A percentile compares a stretch with the other conserved stretches of the same genome.
These are phyloP conservation scores for Ceratocystis destructans DNA, from an alignment of 2,329 filamentous ascomycete species.

Conservation along the genomic window DNA sequence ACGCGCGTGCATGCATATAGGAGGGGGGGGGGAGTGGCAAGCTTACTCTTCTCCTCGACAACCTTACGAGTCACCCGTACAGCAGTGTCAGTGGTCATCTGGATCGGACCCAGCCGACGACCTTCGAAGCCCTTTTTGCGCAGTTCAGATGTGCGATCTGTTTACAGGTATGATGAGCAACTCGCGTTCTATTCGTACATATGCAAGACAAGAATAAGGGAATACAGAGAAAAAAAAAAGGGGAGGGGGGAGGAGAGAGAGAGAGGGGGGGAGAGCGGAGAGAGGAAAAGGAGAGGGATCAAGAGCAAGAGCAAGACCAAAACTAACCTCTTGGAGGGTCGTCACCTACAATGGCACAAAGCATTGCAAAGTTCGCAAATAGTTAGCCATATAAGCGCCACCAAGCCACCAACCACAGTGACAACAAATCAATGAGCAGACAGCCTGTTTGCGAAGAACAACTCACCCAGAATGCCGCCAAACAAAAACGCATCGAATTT, in stretches of 20 bases:
- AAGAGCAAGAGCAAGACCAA: neutral
- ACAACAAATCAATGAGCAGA: neutral
- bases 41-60: slow-evolving; percentile 62
- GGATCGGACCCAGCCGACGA: slow-evolving; percentile 73
- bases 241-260: no score
- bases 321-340: slow-evolving; percentile 70
- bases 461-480: slow-evolving; percentile 79
- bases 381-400: slow-evolving; percentile 3
- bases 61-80: slow-evolving; percentile 87
- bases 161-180: neutral
- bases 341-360: slow-evolving; percentile 47
- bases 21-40: neutral
- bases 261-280: no score
- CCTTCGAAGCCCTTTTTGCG: slow-evolving; percentile 86
- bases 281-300: neutral
- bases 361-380: neutral
- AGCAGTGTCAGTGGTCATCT: slow-evolving; percentile 98
- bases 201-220: no score
- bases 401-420: neutral
- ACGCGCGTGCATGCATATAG: neutral
- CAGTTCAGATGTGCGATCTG: slow-evolving; percentile 90
- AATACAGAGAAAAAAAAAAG: no score
- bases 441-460: neutral
- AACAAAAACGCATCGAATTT: slow-evolving; percentile 86
- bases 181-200: neutral